Percentiles rank a stretch among this genome's conserved stretches.
These are phyloP conservation scores for Nepenthes alata DNA, from an alignment of 179 eudicot species.

Conservation along the genomic window DNA sequence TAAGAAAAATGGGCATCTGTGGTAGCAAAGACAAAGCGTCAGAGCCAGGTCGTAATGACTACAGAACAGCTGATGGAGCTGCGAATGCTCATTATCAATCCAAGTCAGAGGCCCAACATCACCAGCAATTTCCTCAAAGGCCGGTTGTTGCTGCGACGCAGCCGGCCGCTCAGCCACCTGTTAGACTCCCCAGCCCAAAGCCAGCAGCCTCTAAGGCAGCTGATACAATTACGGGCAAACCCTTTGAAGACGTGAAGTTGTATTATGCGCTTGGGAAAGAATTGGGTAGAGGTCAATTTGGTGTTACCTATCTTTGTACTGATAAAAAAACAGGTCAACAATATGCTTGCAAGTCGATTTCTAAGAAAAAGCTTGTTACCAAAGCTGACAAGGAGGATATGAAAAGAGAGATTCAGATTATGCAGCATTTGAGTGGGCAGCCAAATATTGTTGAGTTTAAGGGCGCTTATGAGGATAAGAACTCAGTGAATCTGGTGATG, in stretches of 20 bases:
- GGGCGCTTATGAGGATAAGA: conserved; percentile 36
- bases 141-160: conserved; percentile 10
- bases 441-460: conserved; percentile 36
- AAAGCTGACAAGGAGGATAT: conserved; percentile 37
- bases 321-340: conserved; percentile 23
- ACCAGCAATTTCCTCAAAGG: conserved; percentile 8
- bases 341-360: conserved; percentile 34
- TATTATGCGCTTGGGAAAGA: conserved; percentile 28
- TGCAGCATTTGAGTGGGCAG: conserved; percentile 42
- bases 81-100: conserved; percentile 3
- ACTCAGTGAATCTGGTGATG: conserved; percentile 30
- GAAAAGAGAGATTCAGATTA: conserved; percentile 38
- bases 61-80: conserved; percentile 7
- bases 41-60: conserved; percentile 17
- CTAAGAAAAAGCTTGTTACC: conserved; percentile 36
- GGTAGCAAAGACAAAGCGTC: conserved; percentile 27
- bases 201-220: background rate
- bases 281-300: conserved; percentile 38
- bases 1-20: conserved; percentile 38
- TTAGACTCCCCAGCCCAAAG: conserved; percentile 17
- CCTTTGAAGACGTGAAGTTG: conserved; percentile 29
- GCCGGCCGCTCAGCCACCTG: conserved; percentile 14
- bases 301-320: conserved; percentile 33
- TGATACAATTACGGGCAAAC: conserved; percentile 27
- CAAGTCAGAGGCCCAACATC: conserved; percentile 5